Evolutionary conservation across 2,329 filamentous ascomycete species (phyloP), one percentile per base, ranked within the genome.

Genomic region (Plenodomus biglobosus): DNA sequence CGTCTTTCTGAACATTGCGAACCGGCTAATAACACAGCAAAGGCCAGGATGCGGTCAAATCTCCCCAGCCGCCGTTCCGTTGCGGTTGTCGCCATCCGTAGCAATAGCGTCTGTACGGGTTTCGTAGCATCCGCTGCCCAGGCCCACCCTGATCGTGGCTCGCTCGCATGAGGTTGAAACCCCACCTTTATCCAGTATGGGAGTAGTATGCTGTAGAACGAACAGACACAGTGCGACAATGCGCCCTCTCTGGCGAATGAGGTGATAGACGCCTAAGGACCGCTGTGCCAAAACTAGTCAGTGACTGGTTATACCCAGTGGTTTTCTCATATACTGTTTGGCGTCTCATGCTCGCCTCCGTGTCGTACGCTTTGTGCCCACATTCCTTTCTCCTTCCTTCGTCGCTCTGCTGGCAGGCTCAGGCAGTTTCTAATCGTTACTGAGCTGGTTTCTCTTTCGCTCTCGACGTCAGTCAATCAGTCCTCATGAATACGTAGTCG

Each of bases 401-500:
- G 61, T 69, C 62, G 65, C 58, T 65, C 66, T 70, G 66, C 69
- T 71, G 69, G 68, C 69, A 70, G 69, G 68, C 69, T 71, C 62
- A 68, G 65, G 62, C 62, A 66, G 50, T 43, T 63, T 55, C 46
- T 57, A 55, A 65, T 59, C 66, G 64, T 63, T 59, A 61, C 59
- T 65, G 68, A 65, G 64, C 66, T 65, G 64, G 63, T 66, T 62
- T 53, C 58, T 54, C 50, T 63, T 56, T 61, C 64, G 62, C 69
- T 69, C 65, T 49, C 52, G 58, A 64, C 61, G 53, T 62, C 60
- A 58, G 56, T 62, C 58, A 52, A 55, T 54, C 56, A 58, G 66
- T 57, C 62, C 70, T 66, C 65, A 72, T 72, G 69, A 68, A 58
- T 70, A 65, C 60, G 56, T 70, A 65, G 60, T 59, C 57, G 58